These are phyloP conservation scores for Magnolia changhungtana DNA, from an alignment of 164 flowering plant species.

Conservation along the genomic window DNA sequence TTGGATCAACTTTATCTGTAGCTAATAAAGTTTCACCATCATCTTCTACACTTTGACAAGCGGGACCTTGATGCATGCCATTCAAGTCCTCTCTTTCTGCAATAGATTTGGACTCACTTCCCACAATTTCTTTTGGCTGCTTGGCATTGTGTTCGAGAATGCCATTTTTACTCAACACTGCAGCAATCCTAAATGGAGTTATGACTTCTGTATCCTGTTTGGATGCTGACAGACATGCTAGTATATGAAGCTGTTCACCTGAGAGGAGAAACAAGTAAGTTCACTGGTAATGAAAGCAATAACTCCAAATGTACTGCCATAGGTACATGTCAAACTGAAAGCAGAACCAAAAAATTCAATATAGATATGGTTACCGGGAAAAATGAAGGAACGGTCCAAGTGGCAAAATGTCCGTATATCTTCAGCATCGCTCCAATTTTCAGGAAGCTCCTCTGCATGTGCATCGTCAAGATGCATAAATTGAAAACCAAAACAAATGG, in stretches of 20 bases:
- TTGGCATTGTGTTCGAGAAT: constrained; percentile 27
- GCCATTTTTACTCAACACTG: constrained; percentile 75
- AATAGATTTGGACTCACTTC: constrained; percentile 16
- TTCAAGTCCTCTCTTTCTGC: constrained; percentile 20
- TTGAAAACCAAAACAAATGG: not conserved
- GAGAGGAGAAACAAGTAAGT: constrained; percentile 13
- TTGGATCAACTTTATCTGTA: constrained; percentile 26
- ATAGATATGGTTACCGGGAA: constrained; percentile 62
- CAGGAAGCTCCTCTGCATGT: constrained; percentile 71
- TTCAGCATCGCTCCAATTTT: constrained; percentile 62
- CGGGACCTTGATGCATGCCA: constrained; percentile 17
- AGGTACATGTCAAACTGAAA: constrained; percentile 5
- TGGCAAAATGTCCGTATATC: constrained; percentile 58
- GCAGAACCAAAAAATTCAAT: constrained; percentile 5
- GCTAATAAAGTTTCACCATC: constrained; percentile 32
- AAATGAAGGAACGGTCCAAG: constrained; percentile 83
- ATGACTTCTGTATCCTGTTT: constrained; percentile 75
- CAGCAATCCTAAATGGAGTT: constrained; percentile 95
- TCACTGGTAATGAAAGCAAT: not conserved
- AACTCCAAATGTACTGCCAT: not conserved
- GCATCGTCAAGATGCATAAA: not conserved
- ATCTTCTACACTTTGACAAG: constrained; percentile 27
- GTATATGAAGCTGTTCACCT: constrained; percentile 92
- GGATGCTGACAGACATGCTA: constrained; percentile 80
- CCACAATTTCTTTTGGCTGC: constrained; percentile 39